Percentiles rank a stretch among this genome's conserved stretches.
Evolutionary conservation across 768 basidiomycete genomes (phyloP).

Genomic region (Macrolepiota albuminosa): DNA sequence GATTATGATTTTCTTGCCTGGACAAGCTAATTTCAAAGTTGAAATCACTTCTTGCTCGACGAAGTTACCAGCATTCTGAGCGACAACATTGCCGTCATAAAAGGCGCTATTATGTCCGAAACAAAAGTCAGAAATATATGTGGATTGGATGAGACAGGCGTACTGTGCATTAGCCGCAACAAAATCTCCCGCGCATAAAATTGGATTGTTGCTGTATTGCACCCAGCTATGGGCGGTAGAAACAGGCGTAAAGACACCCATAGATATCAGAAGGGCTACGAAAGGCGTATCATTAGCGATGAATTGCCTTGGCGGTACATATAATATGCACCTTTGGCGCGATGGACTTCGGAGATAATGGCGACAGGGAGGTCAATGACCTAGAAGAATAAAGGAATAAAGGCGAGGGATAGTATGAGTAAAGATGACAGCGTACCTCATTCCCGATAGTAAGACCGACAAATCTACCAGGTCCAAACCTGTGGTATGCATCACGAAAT

Average conservation of each 20-base stretch:
- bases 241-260: conserved; percentile 28
- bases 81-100: conserved; percentile 9
- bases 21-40: conserved; percentile 11
- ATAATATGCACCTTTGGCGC: conserved; percentile 25
- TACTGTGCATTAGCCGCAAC: conserved; percentile 39
- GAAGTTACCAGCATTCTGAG: conserved; percentile 13
- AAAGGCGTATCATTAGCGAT: background rate
- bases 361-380: conserved; percentile 24
- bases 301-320: background rate
- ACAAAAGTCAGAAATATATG: background rate
- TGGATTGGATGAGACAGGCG: background rate
- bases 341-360: conserved; percentile 28
- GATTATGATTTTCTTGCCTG: conserved; percentile 13
- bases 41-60: conserved; percentile 9
- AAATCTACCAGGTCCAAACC: conserved; percentile 26
- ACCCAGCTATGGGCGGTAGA: conserved; percentile 35
- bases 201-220: conserved; percentile 23
- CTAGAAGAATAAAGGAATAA: background rate
- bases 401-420: background rate
- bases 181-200: conserved; percentile 29
- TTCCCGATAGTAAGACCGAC: conserved; percentile 33
- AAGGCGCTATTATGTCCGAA: conserved; percentile 6
- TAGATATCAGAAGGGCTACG: conserved; percentile 23
- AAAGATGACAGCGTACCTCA: conserved; percentile 15
- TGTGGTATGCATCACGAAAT: conserved; percentile 25